Base-by-base conservation (phyloP, 768 basidiomycete genomes). In the Kwoniella bestiolae region DNA sequence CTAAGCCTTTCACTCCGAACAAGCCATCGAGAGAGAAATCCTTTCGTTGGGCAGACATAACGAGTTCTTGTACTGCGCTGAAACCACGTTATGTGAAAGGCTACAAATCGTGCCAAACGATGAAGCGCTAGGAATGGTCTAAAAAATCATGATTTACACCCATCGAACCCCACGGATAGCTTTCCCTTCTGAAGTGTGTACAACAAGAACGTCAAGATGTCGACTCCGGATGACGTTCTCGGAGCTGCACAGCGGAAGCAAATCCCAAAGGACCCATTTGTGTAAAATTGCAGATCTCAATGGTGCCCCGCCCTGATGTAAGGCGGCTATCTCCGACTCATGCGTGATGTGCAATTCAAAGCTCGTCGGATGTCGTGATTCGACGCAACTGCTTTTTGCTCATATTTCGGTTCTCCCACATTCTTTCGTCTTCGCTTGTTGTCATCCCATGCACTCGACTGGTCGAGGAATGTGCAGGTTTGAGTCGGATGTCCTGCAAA, bases 1-100 rank as follows among this genome's bases (percentile, higher is more conserved):
- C 51, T 6, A 61, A 45, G 6, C 59, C 63, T 44, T 61, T 69
- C n/a, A 69, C 68, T 16, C 58, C 60, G 44, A 69, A 69, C 26
- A 67, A 35, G 11, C 57, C 56, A 34, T 62, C 50, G 11, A 67
- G 49, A 8, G 66, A 56, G 60, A 67, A 67, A 49, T 66, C 35
- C 23, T 66, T 44, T 41, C 38, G 14, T 16, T 16, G 38, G 18
- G 38, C 38, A 18, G 52, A 53, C 52, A 53, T 53, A 31, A 53
- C 18, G 52, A 34, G 31, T 21, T 11, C 29, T 1, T n/a, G n/a
- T n/a, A n/a, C n/a, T n/a, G n/a, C n/a, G n/a, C n/a, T n/a, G n/a
- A n/a, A n/a, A n/a, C n/a, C n/a, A n/a, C n/a, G n/a, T n/a, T n/a
- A n/a, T n/a, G n/a, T n/a, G n/a, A n/a, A n/a, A n/a, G n/a, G n/a